Conservation (phyloP, 768 basidiomycete genomes). For the Hydnomerulius pinastri region DNA sequence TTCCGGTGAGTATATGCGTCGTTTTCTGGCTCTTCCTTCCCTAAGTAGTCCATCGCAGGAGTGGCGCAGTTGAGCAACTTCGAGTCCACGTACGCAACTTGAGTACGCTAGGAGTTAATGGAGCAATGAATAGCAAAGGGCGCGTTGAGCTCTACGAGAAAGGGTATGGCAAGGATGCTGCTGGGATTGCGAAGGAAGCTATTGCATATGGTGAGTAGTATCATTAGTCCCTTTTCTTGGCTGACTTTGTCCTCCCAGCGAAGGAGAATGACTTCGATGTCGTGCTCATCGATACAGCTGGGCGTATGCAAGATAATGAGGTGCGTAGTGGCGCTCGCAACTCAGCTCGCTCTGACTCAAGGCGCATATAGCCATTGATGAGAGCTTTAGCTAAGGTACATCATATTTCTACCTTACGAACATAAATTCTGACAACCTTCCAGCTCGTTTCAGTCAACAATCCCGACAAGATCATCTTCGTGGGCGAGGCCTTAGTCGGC, state of each 20-base stretch:
- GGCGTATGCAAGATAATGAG: constrained; percentile 99
- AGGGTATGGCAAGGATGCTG: constrained; percentile 99
- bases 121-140: constrained; percentile 66
- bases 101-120: constrained; percentile 76
- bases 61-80: constrained; percentile 97
- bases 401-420: background rate
- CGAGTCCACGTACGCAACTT: constrained; percentile 95
- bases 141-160: constrained; percentile 93
- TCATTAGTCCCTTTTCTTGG: background rate
- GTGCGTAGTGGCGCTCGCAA: constrained; percentile 38
- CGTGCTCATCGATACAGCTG: constrained; percentile 96
- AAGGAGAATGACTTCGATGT: constrained; percentile 93
- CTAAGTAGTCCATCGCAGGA: constrained; percentile 44
- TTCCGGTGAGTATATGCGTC: constrained; percentile 61
- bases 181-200: constrained; percentile 95
- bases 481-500: constrained; percentile 96
- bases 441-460: constrained; percentile 91
- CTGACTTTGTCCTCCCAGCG: constrained; percentile 44
- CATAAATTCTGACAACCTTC: constrained; percentile 2
- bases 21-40: background rate
- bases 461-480: constrained; percentile 97
- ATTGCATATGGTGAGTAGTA: constrained; percentile 73
- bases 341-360: constrained; percentile 4
- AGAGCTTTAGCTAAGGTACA: constrained; percentile 91
- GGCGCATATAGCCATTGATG: constrained; percentile 78